These are phyloP conservation scores for Mortierella sp. DNA, from an alignment of 371 early-diverging fungal species.

Conservation along the genomic window DNA sequence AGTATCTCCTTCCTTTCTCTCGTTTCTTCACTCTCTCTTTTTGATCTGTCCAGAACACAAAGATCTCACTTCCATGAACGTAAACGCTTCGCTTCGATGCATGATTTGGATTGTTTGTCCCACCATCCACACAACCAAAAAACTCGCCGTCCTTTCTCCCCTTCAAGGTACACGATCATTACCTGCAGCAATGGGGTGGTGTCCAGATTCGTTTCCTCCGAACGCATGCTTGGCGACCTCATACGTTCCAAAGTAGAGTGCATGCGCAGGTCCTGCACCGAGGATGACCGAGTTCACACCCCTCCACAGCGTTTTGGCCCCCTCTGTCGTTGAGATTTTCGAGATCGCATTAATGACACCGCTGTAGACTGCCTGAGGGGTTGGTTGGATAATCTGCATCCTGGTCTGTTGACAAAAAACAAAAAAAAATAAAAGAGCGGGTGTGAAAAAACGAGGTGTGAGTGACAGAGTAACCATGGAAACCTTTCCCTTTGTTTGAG, in stretches of 20 bases:
- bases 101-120: too few relatives aligned
- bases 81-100: too few relatives aligned
- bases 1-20: too few relatives aligned
- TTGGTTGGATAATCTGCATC: conserved; percentile 83
- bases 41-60: too few relatives aligned
- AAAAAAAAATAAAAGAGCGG: conserved; percentile 7
- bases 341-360: conserved; percentile 69
- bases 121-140: not conserved
- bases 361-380: conserved; percentile 68
- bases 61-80: too few relatives aligned
- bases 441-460: conserved; percentile 4
- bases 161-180: conserved; percentile 12
- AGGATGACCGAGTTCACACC: conserved; percentile 92
- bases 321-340: conserved; percentile 77
- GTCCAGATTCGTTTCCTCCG: conserved; percentile 65
- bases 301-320: conserved; percentile 84
- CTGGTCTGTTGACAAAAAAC: conserved; percentile 69
- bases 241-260: conserved; percentile 95
- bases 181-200: conserved; percentile 74
- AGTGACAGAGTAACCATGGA: not conserved
- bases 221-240: conserved; percentile 86
- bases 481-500: too few relatives aligned
- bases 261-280: conserved; percentile 97
- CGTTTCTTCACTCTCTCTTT: too few relatives aligned
- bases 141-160: not conserved